phyloP scores from a whole-genome alignment of 1,284 basidiomycete genomes.

The Ustilago sp. region DNA sequence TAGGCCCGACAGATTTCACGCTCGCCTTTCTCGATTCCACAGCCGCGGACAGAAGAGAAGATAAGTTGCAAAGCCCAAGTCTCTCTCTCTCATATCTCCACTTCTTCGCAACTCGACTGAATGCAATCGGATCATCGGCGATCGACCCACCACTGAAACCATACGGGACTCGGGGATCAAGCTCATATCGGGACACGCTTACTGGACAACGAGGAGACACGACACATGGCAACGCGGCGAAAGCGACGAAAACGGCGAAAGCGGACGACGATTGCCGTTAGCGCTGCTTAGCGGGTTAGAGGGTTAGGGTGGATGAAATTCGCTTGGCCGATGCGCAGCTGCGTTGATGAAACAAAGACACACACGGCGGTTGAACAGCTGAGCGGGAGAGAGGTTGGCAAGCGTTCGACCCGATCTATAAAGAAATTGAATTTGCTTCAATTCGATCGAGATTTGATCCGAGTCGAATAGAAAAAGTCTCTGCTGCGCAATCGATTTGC shows the following conservation, averaged over 20 bases:
- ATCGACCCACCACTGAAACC: not conserved
- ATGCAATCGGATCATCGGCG: not conserved
- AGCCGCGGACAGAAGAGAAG: conserved; percentile 2
- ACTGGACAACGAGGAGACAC: not conserved
- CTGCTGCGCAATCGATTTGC: not conserved
- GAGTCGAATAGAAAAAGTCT: not conserved
- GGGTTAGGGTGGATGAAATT: not conserved
- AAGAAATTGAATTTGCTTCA: not conserved
- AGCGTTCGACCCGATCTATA: conserved; percentile 4
- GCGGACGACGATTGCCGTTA: not conserved
- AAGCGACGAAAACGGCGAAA: not conserved
- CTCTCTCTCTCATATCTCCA: no score
- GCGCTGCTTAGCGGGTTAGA: no score
- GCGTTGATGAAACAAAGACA: no score
- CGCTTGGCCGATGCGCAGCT: not conserved
- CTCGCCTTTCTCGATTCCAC: not conserved
- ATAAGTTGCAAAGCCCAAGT: not conserved
- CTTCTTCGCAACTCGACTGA: no score
- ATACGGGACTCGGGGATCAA: no score
- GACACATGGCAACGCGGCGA: not conserved
- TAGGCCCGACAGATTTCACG: conserved; percentile 30
- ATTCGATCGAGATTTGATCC: conserved; percentile 8
- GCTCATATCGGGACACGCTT: not conserved
- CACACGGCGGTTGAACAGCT: no score
- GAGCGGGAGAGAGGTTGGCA: no score